Percentiles rank a stretch among this genome's conserved stretches.
These are phyloP conservation scores for Litsea cubeba DNA, from an alignment of 164 flowering plant genomes.

Conservation along the genomic window DNA sequence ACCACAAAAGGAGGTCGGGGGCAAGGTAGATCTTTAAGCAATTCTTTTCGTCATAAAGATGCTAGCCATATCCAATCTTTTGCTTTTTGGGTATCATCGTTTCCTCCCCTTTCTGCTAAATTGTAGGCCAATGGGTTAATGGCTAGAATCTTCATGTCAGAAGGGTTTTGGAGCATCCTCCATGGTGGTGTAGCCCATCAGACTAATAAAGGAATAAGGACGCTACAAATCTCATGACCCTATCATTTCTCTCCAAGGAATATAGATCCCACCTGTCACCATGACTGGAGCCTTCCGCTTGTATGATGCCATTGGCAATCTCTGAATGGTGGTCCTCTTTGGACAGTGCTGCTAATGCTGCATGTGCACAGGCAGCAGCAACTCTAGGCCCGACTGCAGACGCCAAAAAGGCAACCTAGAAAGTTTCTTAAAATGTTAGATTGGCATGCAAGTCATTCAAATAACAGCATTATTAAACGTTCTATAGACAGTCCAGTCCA, in stretches of 20 bases:
- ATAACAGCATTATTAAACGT: background rate
- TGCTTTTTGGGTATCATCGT: too few species aligned
- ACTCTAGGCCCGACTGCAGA: slow-evolving; percentile 95
- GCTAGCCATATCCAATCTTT: too few species aligned
- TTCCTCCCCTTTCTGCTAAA: background rate
- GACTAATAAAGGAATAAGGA: too few species aligned
- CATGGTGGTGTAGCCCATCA: background rate
- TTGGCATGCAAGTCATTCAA: background rate
- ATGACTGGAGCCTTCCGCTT: slow-evolving; percentile 38
- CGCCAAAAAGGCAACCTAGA: slow-evolving; percentile 90
- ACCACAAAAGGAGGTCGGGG: too few species aligned
- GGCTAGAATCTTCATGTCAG: too few species aligned
- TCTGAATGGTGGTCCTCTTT: slow-evolving; percentile 34
- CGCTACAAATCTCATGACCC: too few species aligned
- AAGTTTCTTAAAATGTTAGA: slow-evolving; percentile 12
- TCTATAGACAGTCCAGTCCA: background rate
- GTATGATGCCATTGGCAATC: slow-evolving; percentile 25
- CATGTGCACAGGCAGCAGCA: slow-evolving; percentile 99
- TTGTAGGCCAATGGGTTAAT: background rate
- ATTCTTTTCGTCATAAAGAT: too few species aligned
- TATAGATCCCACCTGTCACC: slow-evolving; percentile 45
- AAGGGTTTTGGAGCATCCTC: background rate
- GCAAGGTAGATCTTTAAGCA: too few species aligned
- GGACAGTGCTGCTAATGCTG: slow-evolving; percentile 68
- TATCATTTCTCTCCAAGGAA: background rate